Evolutionary conservation across 768 basidiomycete species (phyloP).

Genomic region (Rickenella mellea): DNA sequence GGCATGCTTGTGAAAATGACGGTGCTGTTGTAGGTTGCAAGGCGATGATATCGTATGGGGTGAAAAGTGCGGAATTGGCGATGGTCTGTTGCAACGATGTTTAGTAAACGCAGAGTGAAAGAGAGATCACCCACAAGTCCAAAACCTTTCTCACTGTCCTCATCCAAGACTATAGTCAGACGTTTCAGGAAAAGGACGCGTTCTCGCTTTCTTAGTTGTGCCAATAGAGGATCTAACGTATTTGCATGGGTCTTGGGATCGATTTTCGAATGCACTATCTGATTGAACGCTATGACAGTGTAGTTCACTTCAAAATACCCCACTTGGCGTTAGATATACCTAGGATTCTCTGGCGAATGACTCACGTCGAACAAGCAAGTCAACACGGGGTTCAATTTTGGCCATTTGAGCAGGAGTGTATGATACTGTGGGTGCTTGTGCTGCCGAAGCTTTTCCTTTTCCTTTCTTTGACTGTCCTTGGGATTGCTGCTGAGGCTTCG

Average conservation of each 20-base stretch:
- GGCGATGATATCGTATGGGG: conserved; percentile 68
- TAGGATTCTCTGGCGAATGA: conserved; percentile 8
- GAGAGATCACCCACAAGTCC: conserved; percentile 51
- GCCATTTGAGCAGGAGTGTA: conserved; percentile 51
- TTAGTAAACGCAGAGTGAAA: background rate
- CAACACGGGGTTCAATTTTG: conserved; percentile 52
- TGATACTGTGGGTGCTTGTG: conserved; percentile 12
- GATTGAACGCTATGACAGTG: conserved; percentile 68
- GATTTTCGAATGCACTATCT: conserved; percentile 61
- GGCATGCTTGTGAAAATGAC: conserved; percentile 71
- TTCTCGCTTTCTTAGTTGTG: conserved; percentile 45
- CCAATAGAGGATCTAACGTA: conserved; percentile 46
- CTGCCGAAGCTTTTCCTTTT: conserved; percentile 44
- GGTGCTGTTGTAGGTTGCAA: conserved; percentile 63
- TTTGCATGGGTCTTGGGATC: conserved; percentile 66
- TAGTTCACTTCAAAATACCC: conserved; percentile 61
- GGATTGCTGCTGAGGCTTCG: too few species aligned
- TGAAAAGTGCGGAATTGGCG: conserved; percentile 51
- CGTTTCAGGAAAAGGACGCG: conserved; percentile 65
- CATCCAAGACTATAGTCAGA: conserved; percentile 70
- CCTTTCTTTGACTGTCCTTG: conserved; percentile 53
- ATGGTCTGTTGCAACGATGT: conserved; percentile 42
- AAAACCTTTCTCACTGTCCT: conserved; percentile 81
- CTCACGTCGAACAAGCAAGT: conserved; percentile 66
- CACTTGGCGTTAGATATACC: background rate